These are phyloP conservation scores for Amoebophrya sp. DNA, from an alignment of 169 alveolate genomes.

Conservation along the genomic window DNA sequence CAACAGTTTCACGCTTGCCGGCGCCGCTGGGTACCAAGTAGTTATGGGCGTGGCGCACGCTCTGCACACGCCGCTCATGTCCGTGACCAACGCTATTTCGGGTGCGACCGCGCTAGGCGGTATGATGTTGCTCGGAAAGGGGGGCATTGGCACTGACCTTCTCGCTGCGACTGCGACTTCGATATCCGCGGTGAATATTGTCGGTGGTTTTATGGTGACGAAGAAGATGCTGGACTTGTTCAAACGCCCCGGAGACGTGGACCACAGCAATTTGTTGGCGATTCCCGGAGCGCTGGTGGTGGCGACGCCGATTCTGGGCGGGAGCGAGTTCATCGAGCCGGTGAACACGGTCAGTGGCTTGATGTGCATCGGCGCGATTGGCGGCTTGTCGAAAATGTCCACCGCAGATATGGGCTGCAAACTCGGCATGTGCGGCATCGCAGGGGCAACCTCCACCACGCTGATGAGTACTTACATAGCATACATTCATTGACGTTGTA, in stretches of 20 bases:
- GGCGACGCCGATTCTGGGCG: conserved; percentile 4
- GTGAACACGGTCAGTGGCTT: conserved; percentile 19
- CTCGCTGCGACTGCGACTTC: neutral
- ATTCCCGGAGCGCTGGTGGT: conserved; percentile 32
- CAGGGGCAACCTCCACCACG: neutral
- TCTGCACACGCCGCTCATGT: conserved; percentile 73
- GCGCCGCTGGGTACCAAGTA: conserved; percentile 26
- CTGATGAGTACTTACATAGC: neutral
- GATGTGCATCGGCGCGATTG: conserved; percentile 31
- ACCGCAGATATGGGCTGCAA: conserved; percentile 47
- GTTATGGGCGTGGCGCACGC: conserved; percentile 63
- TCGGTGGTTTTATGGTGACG: conserved; percentile 77
- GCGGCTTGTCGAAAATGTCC: conserved; percentile 40
- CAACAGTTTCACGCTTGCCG: conserved; percentile 23
- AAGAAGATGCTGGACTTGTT: conserved; percentile 80
- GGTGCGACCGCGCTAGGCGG: conserved; percentile 68
- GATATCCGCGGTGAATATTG: conserved; percentile 26
- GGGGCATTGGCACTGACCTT: neutral
- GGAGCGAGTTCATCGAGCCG: neutral
- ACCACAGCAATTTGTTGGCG: conserved; percentile 17
- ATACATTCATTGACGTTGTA: no score
- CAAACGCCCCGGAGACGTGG: conserved; percentile 40
- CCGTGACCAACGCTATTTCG: conserved; percentile 73
- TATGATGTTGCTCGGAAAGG: conserved; percentile 40
- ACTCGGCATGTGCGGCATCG: conserved; percentile 30